phyloP scores from a whole-genome alignment of 345 rosid genomes.

The Raphanus raphanistrum region DNA sequence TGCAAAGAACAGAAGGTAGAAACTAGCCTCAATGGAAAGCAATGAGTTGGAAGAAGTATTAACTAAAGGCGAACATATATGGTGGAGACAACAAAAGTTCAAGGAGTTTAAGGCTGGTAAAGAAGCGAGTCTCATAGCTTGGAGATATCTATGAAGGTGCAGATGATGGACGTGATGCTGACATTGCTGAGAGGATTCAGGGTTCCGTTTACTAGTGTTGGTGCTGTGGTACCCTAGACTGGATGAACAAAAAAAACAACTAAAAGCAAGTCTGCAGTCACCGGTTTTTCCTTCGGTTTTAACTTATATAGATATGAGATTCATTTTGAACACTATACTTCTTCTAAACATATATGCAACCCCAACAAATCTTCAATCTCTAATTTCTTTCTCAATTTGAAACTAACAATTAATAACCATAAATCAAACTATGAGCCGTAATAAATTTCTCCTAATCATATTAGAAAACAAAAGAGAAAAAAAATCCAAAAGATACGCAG shows the following conservation, averaged over 20 bases:
- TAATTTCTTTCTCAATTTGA: not conserved
- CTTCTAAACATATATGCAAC: not conserved
- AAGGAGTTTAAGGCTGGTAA: constrained; percentile 71
- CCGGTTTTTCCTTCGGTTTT: not conserved
- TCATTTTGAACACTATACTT: not conserved
- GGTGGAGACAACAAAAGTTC: constrained; percentile 38
- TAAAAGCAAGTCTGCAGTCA: not conserved
- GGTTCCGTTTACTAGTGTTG: not conserved
- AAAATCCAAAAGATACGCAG: not conserved
- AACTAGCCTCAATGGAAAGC: constrained; percentile 42
- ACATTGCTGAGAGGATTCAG: constrained; percentile 28
- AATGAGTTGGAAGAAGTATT: constrained; percentile 54
- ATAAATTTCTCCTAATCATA: not conserved
- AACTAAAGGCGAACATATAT: constrained; percentile 27
- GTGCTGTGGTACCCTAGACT: not conserved
- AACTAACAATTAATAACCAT: not conserved
- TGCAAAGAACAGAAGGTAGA: constrained; percentile 41
- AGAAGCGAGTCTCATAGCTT: constrained; percentile 80
- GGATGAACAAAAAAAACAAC: too few species aligned
- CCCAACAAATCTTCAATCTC: not conserved
- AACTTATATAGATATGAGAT: not conserved
- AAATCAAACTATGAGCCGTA: not conserved
- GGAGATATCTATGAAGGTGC: constrained; percentile 46
- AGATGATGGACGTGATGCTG: constrained; percentile 21
- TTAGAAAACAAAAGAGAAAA: not conserved